Evolutionary conservation across 371 early-diverging fungal genomes (phyloP), one percentile per base, ranked within the genome.

Genomic region (Circinella minor): DNA sequence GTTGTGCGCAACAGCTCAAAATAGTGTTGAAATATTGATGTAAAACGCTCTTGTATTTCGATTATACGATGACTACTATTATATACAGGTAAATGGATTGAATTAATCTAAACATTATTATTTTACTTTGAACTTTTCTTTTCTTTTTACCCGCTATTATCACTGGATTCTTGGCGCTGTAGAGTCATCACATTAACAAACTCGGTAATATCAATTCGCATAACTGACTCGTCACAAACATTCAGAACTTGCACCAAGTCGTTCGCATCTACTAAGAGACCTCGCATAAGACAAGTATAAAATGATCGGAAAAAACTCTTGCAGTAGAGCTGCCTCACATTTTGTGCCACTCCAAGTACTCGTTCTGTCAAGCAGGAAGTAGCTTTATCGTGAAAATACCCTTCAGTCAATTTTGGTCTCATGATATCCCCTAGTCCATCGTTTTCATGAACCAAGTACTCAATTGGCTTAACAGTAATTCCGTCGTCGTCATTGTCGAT

Each of bases 121-220:
- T 43, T 43, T 43, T 27, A 27, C 27, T 43, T 3, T 43, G 43
- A 43, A 27, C 27, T 27, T 27, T 43, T 43, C 9, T 9, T 43
- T 11, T 43, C 11, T 14, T 7, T 34, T 57, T 57, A 34, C 57
- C 57, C 27, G n/a, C 27, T 34, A 34, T 57, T 57, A 4, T 57
- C 57, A 14, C 9, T 5, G 7, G 57, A 11, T 57, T 27, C 57
- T 17, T 18, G 75, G 48, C 81, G 71, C 59, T 81, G 82, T 65
- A 84, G 80, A 11, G 86, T 78, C 71, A 85, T 78, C 0, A 87
- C 86, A 69, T 93, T 92, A 7, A 94, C 71, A 74, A 89, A 92
- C 1, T 81, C 86, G 1, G 94, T 92, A 15, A 93, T 85, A 76
- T 93, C 90, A 49, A 94, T 86, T 38, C 91, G 88, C 71, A 93